Evolutionary conservation across 2,329 filamentous ascomycete genomes (phyloP).

Genomic region (Xylaria sp.): DNA sequence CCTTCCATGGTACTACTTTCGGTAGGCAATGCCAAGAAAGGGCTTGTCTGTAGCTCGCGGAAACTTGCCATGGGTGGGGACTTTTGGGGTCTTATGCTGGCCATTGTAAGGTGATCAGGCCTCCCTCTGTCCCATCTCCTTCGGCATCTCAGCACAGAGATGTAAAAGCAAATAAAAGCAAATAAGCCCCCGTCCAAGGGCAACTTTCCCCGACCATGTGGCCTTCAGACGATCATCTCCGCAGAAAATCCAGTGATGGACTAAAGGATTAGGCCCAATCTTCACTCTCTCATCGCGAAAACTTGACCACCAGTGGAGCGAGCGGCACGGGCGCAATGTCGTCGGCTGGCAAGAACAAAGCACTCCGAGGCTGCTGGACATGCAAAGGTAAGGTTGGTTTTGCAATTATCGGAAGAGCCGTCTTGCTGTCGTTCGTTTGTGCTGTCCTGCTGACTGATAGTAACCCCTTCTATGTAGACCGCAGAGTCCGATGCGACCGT

Average conservation of each 20-base stretch:
- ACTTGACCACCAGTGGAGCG: constrained; percentile 40
- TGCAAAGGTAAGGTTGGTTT: constrained; percentile 38
- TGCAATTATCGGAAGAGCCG: neutral
- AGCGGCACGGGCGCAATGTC: constrained; percentile 28
- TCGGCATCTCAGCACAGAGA: constrained; percentile 7
- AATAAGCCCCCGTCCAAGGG: neutral
- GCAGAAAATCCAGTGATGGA: neutral
- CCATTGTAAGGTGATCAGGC: neutral
- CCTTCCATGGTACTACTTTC: neutral
- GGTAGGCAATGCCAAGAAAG: constrained; percentile 15
- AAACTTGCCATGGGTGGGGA: constrained; percentile 29
- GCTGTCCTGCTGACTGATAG: constrained; percentile 5
- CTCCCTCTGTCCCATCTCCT: neutral
- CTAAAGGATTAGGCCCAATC: neutral
- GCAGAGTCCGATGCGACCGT: constrained; percentile 33
- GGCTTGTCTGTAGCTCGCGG: constrained; percentile 22
- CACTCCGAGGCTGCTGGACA: constrained; percentile 34
- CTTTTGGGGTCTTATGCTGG: constrained; percentile 1
- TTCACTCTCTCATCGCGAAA: constrained; percentile 9
- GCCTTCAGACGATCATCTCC: neutral
- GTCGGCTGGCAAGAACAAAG: constrained; percentile 23
- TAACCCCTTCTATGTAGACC: constrained; percentile 13
- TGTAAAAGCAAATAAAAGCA: constrained; percentile 2
- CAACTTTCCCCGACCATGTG: constrained; percentile 32
- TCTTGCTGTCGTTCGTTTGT: neutral